Evolutionary conservation across 257 asterid genomes (phyloP).

Genomic region (Solanum lignicaule): DNA sequence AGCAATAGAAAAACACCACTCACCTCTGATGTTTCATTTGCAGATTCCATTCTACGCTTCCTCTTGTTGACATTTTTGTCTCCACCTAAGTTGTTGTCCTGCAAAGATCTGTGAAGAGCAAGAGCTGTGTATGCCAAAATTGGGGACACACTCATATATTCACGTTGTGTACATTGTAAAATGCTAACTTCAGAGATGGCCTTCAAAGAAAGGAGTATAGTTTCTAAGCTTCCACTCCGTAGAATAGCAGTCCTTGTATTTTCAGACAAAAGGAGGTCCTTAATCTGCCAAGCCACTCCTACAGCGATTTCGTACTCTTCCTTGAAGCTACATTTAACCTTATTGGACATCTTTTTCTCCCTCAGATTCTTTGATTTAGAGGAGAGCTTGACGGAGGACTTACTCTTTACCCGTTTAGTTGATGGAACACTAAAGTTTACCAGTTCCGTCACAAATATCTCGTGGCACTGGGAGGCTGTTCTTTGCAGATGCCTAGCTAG

Average conservation of each 20-base stretch:
- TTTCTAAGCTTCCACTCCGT: slow-evolving; percentile 31
- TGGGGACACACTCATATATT: slow-evolving; percentile 29
- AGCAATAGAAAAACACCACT: slow-evolving; percentile 20
- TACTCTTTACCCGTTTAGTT: slow-evolving; percentile 24
- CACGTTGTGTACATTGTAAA: slow-evolving; percentile 48
- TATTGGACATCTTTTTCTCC: slow-evolving; percentile 22
- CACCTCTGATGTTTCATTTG: slow-evolving; percentile 38
- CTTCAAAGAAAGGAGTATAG: slow-evolving; percentile 49
- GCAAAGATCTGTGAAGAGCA: slow-evolving; percentile 56
- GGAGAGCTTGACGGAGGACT: slow-evolving; percentile 24
- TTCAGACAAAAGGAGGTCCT: slow-evolving; percentile 66
- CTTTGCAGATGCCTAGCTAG: slow-evolving; percentile 49
- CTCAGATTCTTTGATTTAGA: slow-evolving; percentile 30
- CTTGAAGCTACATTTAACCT: slow-evolving; percentile 18
- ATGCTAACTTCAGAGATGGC: slow-evolving; percentile 69
- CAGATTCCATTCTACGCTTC: neutral
- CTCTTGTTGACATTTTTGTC: neutral
- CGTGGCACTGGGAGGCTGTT: slow-evolving; percentile 49
- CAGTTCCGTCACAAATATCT: slow-evolving; percentile 24
- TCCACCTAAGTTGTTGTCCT: slow-evolving; percentile 30
- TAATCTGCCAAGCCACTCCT: slow-evolving; percentile 93
- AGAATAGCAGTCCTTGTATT: slow-evolving; percentile 46
- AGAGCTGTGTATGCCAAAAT: slow-evolving; percentile 67
- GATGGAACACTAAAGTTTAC: slow-evolving; percentile 23
- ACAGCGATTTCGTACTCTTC: slow-evolving; percentile 57